phyloP scores from a whole-genome alignment of 2,329 filamentous ascomycete genomes.

The Fusarium sp. region DNA sequence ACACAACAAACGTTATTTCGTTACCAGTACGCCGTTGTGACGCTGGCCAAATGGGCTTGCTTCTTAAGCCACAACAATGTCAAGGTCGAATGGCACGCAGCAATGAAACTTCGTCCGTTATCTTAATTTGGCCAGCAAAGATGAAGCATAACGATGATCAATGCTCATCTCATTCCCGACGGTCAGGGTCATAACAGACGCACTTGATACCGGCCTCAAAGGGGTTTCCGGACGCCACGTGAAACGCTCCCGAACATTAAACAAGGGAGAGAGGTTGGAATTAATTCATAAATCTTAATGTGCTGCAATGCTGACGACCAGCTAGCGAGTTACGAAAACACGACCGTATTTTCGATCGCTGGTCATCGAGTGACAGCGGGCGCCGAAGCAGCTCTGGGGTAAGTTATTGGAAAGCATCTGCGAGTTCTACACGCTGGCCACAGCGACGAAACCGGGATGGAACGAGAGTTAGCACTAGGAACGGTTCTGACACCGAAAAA shows the following conservation, averaged over 20 bases:
- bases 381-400: slow-evolving; percentile 35
- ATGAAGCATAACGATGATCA: background rate
- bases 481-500: slow-evolving; percentile 44
- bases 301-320: background rate
- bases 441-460: slow-evolving; percentile 41
- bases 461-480: slow-evolving; percentile 37
- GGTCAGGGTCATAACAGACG: background rate
- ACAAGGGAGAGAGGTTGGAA: slow-evolving; percentile 21
- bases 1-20: slow-evolving; percentile 28
- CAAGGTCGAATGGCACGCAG: background rate
- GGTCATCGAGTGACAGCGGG: slow-evolving; percentile 24
- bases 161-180: background rate
- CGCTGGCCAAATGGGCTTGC: slow-evolving; percentile 27
- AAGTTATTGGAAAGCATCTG: slow-evolving; percentile 37
- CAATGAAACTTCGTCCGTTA: background rate
- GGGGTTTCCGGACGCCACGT: slow-evolving; percentile 9
- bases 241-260: slow-evolving; percentile 19
- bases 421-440: slow-evolving; percentile 35
- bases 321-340: background rate
- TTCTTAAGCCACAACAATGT: slow-evolving; percentile 24
- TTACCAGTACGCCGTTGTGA: slow-evolving; percentile 38
- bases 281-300: slow-evolving; percentile 1
- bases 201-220: background rate
- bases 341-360: slow-evolving; percentile 41
- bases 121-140: too few species aligned